These are phyloP conservation scores for Fusarium pseudoanthophilum DNA, from an alignment of 2,329 filamentous ascomycete species.

Conservation along the genomic window DNA sequence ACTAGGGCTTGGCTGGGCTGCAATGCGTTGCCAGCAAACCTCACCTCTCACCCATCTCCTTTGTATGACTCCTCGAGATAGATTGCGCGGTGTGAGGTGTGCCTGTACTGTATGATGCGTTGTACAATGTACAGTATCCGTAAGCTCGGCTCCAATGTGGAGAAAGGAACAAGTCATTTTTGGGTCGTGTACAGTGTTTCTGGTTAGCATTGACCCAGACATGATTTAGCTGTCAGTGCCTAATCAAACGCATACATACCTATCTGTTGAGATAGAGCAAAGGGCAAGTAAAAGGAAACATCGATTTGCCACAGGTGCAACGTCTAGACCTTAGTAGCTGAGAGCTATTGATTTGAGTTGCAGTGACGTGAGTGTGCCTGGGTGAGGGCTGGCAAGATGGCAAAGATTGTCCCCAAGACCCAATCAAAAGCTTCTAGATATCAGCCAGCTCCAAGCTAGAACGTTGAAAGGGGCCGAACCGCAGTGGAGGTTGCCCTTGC, in stretches of 20 bases:
- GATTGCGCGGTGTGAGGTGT: conserved; percentile 27
- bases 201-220: not conserved
- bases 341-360: not conserved
- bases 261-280: not conserved
- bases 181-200: not conserved
- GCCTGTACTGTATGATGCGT: conserved; percentile 14
- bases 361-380: conserved; percentile 26
- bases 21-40: conserved; percentile 38
- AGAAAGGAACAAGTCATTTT: conserved; percentile 11
- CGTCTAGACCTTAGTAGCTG: not conserved
- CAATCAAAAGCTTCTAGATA: conserved; percentile 23
- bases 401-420: not conserved
- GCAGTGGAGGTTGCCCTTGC: conserved; percentile 39
- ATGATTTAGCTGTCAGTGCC: not conserved
- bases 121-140: conserved; percentile 12
- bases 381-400: conserved; percentile 12
- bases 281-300: not conserved
- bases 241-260: not conserved
- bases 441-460: conserved; percentile 20
- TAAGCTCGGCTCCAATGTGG: conserved; percentile 29
- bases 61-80: conserved; percentile 1
- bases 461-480: conserved; percentile 36
- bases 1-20: conserved; percentile 22
- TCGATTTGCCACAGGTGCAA: not conserved
- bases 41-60: not conserved